Percentiles rank a stretch among this genome's conserved stretches.
These are phyloP conservation scores for Talaromyces atroroseus DNA, from an alignment of 2,329 filamentous ascomycete species.

Conservation along the genomic window DNA sequence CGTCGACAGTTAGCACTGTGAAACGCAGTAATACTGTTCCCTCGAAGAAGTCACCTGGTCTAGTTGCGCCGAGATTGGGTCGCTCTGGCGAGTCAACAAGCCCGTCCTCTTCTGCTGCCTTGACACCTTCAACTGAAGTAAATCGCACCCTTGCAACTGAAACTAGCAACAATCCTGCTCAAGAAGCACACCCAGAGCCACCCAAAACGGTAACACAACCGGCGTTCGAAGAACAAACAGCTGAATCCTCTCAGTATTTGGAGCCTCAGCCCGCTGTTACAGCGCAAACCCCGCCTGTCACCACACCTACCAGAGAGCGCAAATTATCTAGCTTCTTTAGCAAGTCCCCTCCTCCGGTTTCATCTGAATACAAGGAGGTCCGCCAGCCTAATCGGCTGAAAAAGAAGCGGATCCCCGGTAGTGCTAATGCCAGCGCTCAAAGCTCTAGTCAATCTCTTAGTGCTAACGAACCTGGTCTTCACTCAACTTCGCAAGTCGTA, in stretches of 20 bases:
- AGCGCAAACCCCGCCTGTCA: conserved; percentile 24
- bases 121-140: conserved; percentile 25
- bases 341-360: conserved; percentile 58
- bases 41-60: conserved; percentile 75
- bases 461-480: conserved; percentile 40
- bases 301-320: conserved; percentile 60
- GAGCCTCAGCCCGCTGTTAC: conserved; percentile 43
- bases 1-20: conserved; percentile 52
- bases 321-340: conserved; percentile 64
- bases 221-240: conserved; percentile 6
- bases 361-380: conserved; percentile 52
- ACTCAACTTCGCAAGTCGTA: conserved; percentile 20
- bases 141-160: conserved; percentile 16
- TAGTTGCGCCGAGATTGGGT: conserved; percentile 63
- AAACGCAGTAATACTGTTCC: conserved; percentile 86
- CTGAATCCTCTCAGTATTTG: conserved; percentile 17
- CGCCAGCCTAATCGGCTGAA: conserved; percentile 83
- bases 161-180: not conserved
- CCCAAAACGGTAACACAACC: conserved; percentile 14
- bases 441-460: conserved; percentile 79
- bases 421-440: conserved; percentile 78
- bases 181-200: conserved; percentile 3
- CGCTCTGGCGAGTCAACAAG: conserved; percentile 49
- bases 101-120: conserved; percentile 39
- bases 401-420: conserved; percentile 75